These are phyloP conservation scores for Candida coquimbonensis DNA, from an alignment of 805 yeast species.

Conservation along the genomic window DNA sequence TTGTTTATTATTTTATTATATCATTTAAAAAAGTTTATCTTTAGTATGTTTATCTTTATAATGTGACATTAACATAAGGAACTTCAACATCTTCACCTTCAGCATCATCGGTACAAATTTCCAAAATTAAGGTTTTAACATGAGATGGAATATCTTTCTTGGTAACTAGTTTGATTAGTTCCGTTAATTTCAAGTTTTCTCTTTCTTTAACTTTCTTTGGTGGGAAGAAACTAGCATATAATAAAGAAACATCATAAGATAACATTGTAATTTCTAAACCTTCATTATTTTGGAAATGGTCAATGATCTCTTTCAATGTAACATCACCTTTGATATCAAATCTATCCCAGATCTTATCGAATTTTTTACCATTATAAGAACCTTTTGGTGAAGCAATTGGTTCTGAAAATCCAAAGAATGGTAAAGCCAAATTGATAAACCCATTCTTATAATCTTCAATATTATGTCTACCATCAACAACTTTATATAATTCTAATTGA, in stretches of 20 bases:
- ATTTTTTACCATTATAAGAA: slow-evolving; percentile 67
- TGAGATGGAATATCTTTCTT: slow-evolving; percentile 74
- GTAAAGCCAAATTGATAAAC: slow-evolving; percentile 83
- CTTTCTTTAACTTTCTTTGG: slow-evolving; percentile 84
- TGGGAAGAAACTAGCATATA: slow-evolving; percentile 92
- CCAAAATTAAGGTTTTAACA: slow-evolving; percentile 74
- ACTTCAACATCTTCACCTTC: slow-evolving; percentile 94
- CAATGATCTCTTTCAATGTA: slow-evolving; percentile 66
- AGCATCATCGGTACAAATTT: slow-evolving; percentile 86
- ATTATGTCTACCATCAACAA: slow-evolving; percentile 64
- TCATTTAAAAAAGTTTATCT: not conserved
- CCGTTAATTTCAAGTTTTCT: slow-evolving; percentile 55
- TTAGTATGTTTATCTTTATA: slow-evolving; percentile 21
- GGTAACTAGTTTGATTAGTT: slow-evolving; percentile 76
- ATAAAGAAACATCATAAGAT: slow-evolving; percentile 80
- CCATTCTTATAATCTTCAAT: slow-evolving; percentile 91
- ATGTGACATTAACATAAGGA: slow-evolving; percentile 71
- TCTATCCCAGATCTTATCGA: slow-evolving; percentile 94
- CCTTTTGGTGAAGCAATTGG: slow-evolving; percentile 84
- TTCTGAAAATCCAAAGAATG: slow-evolving; percentile 95
- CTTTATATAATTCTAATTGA: slow-evolving; percentile 86
- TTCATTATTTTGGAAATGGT: slow-evolving; percentile 71
- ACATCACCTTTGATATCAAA: slow-evolving; percentile 75
- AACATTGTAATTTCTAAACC: slow-evolving; percentile 87
- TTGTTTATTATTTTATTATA: not conserved